These are phyloP conservation scores for Sicyos baderoa DNA, from an alignment of 306 rosid genomes.

Conservation along the genomic window DNA sequence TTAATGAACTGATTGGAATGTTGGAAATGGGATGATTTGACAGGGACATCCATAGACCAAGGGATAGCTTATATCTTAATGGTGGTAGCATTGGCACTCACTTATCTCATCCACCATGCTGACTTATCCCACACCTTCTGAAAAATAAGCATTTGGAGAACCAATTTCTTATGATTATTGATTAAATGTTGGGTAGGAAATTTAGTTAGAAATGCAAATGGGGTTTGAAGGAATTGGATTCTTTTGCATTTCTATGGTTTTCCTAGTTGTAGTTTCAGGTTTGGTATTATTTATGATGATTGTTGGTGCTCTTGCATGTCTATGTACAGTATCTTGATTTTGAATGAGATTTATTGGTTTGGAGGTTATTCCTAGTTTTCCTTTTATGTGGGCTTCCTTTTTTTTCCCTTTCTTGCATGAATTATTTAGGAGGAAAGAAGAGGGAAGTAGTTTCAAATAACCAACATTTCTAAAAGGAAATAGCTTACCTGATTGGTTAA, in stretches of 20 bases:
- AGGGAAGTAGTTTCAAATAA: no score
- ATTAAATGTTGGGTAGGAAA: neutral
- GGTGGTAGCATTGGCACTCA: conserved; percentile 66
- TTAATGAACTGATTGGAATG: no score
- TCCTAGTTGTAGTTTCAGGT: conserved; percentile 13
- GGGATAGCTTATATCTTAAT: conserved; percentile 73
- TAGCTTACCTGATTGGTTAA: neutral
- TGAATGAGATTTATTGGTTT: neutral
- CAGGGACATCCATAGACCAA: conserved; percentile 76
- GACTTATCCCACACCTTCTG: conserved; percentile 33
- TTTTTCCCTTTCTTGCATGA: no score
- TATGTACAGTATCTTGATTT: conserved; percentile 14
- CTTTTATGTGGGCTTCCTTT: neutral
- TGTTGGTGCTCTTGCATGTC: neutral
- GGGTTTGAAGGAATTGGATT: neutral
- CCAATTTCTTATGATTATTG: neutral
- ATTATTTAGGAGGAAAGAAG: no score
- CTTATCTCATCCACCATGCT: conserved; percentile 62
- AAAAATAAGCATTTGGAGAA: conserved; percentile 5
- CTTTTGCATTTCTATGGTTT: neutral
- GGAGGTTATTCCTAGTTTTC: neutral
- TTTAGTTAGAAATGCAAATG: conserved; percentile 11
- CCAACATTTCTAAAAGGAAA: no score
- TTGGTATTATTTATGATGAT: neutral
- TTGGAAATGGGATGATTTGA: neutral